Evolutionary conservation across 768 basidiomycete species (phyloP), one percentile per base, ranked within the genome.

Genomic region (Rhodotorula babjevae): DNA sequence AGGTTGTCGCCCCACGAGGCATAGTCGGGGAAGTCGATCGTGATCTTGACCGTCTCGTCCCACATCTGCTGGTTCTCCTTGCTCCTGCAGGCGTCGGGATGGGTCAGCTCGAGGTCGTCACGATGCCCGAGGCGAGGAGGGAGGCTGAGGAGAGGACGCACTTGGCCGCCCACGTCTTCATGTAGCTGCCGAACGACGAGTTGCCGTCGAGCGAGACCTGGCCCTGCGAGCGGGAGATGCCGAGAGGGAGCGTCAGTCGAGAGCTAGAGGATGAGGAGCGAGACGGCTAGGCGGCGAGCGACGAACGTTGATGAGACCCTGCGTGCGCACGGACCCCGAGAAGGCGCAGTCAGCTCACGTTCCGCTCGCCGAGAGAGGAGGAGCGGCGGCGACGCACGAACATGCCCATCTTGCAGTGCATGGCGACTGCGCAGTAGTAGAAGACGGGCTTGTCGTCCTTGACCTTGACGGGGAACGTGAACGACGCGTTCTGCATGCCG

Each of bases 341-440:
- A 8, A 12, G 42, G 15, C 42, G 44, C 1, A 7, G 14, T 29
- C 27, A 46, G 18, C 29, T 21, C 23, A 2, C 8, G 53, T 9
- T 7, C 25, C 1, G 16, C 36, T n/a, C 29, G n/a, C 6, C 44
- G 44, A 46, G 8, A 21, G 21, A 61, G 31, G 29, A 36, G 21
- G 11, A 46, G 18, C 21, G 4, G 6, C 7, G 11, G 18, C 62
- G 42, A 52, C 58, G 47, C 46, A 59, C 59, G 21, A 68, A 61
- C 66, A 68, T 68, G 10, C 66, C 91, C 84, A 89, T 87, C 79
- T 86, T 80, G 80, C 91, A 92, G 80, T 92, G 90, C 67, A 77
- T 81, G 57, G 88, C 86, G 60, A 86, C 85, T 72, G 82, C 87
- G 81, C 90, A 92, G 84, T 87, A 74, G 60, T 68, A 68, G 31